A percentile compares a stretch with the other conserved stretches of the same genome.
phyloP scores from a whole-genome alignment of 805 yeast genomes.

The Cyberlindnera mycetangii region DNA sequence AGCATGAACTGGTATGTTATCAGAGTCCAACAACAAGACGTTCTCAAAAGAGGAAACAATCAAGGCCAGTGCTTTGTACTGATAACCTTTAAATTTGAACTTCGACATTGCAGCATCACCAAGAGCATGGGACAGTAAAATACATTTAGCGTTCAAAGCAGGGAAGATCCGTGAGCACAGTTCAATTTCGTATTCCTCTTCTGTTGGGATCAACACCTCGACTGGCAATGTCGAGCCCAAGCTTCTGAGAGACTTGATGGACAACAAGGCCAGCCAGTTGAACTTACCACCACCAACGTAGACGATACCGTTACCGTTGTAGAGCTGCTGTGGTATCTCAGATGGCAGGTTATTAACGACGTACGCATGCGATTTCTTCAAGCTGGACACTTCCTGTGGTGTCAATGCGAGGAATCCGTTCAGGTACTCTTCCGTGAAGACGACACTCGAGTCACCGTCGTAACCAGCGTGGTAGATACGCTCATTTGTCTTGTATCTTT shows the following conservation, averaged over 20 bases:
- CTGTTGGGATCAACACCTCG: slow-evolving; percentile 66
- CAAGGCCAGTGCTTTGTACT: slow-evolving; percentile 64
- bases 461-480: slow-evolving; percentile 56
- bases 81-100: slow-evolving; percentile 59
- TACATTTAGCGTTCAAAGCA: slow-evolving; percentile 58
- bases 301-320: slow-evolving; percentile 56
- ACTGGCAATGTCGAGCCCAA: slow-evolving; percentile 57
- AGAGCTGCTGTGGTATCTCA: slow-evolving; percentile 41
- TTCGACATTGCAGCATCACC: slow-evolving; percentile 50
- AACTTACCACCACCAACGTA: slow-evolving; percentile 62
- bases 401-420: slow-evolving; percentile 45
- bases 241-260: slow-evolving; percentile 46
- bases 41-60: slow-evolving; percentile 72
- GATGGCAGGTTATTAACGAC: slow-evolving; percentile 49
- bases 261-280: slow-evolving; percentile 52
- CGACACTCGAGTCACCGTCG: slow-evolving; percentile 36
- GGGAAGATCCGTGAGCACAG: slow-evolving; percentile 64
- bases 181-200: slow-evolving; percentile 65
- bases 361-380: slow-evolving; percentile 45
- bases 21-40: slow-evolving; percentile 70
- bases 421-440: slow-evolving; percentile 53
- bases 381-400: slow-evolving; percentile 38
- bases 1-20: slow-evolving; percentile 63
- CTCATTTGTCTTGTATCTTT: slow-evolving; percentile 41
- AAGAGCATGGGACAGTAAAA: slow-evolving; percentile 56